Conservation (phyloP, 352 stramenopile genomes). For the Pythium aquatile region DNA sequence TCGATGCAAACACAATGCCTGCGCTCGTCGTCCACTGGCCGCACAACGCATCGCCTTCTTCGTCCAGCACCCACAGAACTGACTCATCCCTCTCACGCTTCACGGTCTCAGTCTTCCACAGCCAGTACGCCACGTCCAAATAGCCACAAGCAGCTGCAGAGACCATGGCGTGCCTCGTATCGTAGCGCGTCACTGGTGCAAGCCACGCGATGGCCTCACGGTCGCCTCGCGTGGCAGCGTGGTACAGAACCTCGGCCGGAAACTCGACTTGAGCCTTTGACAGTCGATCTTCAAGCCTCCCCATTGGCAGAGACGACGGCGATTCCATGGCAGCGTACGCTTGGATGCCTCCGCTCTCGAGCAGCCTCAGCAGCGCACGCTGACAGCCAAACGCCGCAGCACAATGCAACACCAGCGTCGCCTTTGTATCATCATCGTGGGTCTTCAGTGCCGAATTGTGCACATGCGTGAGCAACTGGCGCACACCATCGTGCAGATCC, state of each 20-base stretch:
- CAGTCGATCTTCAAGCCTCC: background rate
- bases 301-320: background rate
- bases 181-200: conserved; percentile 1
- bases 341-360: background rate
- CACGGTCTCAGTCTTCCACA: conserved; percentile 26
- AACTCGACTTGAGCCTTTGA: background rate
- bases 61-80: conserved; percentile 5
- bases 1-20: background rate
- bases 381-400: conserved; percentile 17
- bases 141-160: conserved; percentile 38
- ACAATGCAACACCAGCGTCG: conserved; percentile 1
- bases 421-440: background rate
- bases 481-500: conserved; percentile 9
- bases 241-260: conserved; percentile 11
- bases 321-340: background rate
- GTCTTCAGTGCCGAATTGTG: background rate
- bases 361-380: conserved; percentile 5
- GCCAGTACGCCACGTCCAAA: conserved; percentile 37
- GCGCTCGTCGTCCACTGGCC: background rate
- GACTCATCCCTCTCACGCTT: background rate
- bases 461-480: conserved; percentile 1
- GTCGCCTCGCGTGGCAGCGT: conserved; percentile 20
- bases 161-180: conserved; percentile 36
- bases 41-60: background rate
- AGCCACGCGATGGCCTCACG: conserved; percentile 23